Base-by-base conservation (phyloP, 1,139 yeast genomes). In the Taphrina sp. region DNA sequence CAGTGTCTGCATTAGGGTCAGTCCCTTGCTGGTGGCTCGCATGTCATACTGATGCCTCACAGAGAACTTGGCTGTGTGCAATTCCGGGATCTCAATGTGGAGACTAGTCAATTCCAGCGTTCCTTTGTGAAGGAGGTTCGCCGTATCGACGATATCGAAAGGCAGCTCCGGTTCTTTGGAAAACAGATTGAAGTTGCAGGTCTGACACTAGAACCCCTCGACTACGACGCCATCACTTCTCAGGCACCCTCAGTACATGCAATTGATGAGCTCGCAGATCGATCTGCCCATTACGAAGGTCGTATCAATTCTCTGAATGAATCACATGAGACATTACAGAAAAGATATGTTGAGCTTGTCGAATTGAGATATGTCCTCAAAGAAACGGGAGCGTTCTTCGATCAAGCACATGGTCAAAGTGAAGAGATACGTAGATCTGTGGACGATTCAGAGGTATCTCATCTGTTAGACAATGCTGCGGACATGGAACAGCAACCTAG, bases 111-210 rank as follows among this genome's bases (percentile, higher is more conserved):
- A 2, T 94, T 92, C 71, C 96, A 90, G 70, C 76, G 97, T 61
- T 80, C 95, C 0, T 92, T 85, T 67, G 87, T 92, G 52, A 78
- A 77, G 63, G 97, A 92, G 65, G 79, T 89, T 58, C 78, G 96
- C 61, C 74, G 78, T 46, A 69, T 81, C 51, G 89, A 82, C 64
- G 79, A 81, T 61, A 76, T 79, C 1, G 79, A 82, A 67, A 76
- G 88, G 60, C 86, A 81, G 65, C 73, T 78, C 47, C 68, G 78
- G 42, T 74, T 63, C 58, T 68, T 71, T 57, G 64, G 60, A 29
- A 42, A 62, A 17, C 70, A 70, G 49, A 62, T 69, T 38, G 66
- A 60, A 36, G 61, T 62, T 26, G 66, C 64, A 24, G 66, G 64
- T 29, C 64, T 72, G 41, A 57, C 59, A 16, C 63, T 68, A 38